Evolutionary conservation across 257 asterid genomes (phyloP), one percentile per base, ranked within the genome.

Genomic region (Pogostemon cablin): DNA sequence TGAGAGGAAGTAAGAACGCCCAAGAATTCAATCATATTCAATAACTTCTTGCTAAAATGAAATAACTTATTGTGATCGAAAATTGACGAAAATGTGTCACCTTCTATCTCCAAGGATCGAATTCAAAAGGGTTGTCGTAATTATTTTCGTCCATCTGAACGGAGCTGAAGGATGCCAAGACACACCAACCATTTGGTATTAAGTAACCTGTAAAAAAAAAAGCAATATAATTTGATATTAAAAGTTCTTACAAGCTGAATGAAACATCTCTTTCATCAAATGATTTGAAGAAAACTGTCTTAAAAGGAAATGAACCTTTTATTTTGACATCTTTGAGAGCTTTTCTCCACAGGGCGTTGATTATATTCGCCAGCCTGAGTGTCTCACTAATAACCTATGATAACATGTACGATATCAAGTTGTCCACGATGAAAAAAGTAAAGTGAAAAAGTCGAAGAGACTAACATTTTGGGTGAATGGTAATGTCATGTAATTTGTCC

Each of bases 271-370:
- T 53, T 4, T 3, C 8, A 67, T 12, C 41, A 12, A 41, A 43
- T 5, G 8, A 34, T 44, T 56, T 49, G 25, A 20, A 73, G 34
- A 12, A 49, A 47, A 49, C 8, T 46, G 6, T 46, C 5, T 38
- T 42, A 11, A 37, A 20, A 9, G 3, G 3, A 38, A 43, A 62
- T 7, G 20, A 6, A 90, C 98, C 99, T 86, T 93, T 91, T 37
- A 95, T 80, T 82, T 84, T 77, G 77, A 95, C 97, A 70, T 95
- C 99, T 78, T 85, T 86, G 71, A 85, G 86, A 66, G 99, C 91
- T 85, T 89, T 89, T 80, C 99, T 89, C 99, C 99, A 95, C n/a
- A 95, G 90, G 8, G 98, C 99, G 71, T 95, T 95, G 77, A 95
- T 81, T 47, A 95, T 85, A 63, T 95, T 95, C 37, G 90, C 96